Evolutionary conservation across 495 filamentous ascomycete species (phyloP).

Genomic region (Neurospora terricola): DNA sequence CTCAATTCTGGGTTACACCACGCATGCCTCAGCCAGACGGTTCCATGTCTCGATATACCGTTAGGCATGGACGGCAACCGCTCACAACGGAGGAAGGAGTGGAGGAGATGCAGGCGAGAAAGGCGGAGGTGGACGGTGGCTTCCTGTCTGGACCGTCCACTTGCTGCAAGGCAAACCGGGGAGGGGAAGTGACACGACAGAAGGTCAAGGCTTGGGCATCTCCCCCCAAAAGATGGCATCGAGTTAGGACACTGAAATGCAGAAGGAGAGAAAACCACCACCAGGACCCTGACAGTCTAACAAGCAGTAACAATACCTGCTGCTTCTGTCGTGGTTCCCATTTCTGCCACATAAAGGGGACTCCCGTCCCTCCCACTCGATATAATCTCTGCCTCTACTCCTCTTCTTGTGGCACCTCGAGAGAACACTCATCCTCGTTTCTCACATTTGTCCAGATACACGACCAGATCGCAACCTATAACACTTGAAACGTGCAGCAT

Average conservation of each 20-base stretch:
- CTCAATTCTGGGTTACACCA: conserved; percentile 10
- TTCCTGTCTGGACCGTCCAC: not conserved
- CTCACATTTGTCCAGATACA: not conserved
- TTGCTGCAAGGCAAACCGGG: not conserved
- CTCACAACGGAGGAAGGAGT: not conserved
- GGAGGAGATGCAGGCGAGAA: not conserved
- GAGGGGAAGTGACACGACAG: not conserved
- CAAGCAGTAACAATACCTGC: not conserved
- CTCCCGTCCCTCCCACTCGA: conserved; percentile 7
- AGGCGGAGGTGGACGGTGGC: not conserved
- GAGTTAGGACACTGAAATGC: not conserved
- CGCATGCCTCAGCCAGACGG: conserved; percentile 9
- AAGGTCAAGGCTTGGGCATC: not conserved
- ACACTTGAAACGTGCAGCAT: not conserved
- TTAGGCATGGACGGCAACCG: not conserved
- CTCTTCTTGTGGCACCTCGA: conserved; percentile 5
- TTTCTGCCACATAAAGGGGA: conserved; percentile 12
- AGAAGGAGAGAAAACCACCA: not conserved
- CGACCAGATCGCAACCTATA: not conserved
- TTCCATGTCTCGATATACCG: not conserved
- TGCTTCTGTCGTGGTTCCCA: not conserved
- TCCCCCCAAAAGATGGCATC: not conserved
- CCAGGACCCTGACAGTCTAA: not conserved
- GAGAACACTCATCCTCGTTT: not conserved
- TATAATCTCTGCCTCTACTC: conserved; percentile 3